A percentile compares a stretch with the other conserved stretches of the same genome.
Evolutionary conservation across 2,329 filamentous ascomycete genomes (phyloP).

Genomic region (Pseudogymnoascus sp.): DNA sequence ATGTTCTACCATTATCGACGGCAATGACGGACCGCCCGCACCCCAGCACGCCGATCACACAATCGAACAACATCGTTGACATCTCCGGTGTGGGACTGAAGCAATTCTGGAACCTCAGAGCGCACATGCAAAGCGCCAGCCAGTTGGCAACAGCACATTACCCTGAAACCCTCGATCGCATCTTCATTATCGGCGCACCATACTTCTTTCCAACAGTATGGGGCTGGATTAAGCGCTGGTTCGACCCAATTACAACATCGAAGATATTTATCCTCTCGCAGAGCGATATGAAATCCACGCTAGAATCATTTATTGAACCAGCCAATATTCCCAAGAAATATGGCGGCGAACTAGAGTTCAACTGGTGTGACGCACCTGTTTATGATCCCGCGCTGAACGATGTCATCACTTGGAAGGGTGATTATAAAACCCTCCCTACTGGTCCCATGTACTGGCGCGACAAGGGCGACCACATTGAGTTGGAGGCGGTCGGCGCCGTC

Average conservation of each 20-base stretch:
- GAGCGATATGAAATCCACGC: conserved; percentile 64
- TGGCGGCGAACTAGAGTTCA: conserved; percentile 76
- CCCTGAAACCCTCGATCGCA: conserved; percentile 83
- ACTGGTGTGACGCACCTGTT: conserved; percentile 65
- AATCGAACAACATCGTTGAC: conserved; percentile 92
- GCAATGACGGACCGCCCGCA: conserved; percentile 63
- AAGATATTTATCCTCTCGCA: conserved; percentile 87
- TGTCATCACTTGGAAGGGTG: conserved; percentile 44
- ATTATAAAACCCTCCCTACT: conserved; percentile 42
- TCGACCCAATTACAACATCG: conserved; percentile 84
- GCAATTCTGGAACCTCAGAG: conserved; percentile 93
- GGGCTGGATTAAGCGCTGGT: conserved; percentile 95
- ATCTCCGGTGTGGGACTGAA: conserved; percentile 79
- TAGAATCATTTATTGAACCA: conserved; percentile 72
- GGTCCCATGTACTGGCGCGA: conserved; percentile 51
- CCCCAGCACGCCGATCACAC: conserved; percentile 76
- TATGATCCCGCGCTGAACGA: conserved; percentile 56
- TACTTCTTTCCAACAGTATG: conserved; percentile 87
- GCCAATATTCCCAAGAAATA: conserved; percentile 83
- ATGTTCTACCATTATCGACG: conserved; percentile 77
- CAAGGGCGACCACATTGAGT: conserved; percentile 26
- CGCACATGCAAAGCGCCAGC: conserved; percentile 88
- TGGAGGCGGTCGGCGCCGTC: conserved; percentile 46
- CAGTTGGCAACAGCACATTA: conserved; percentile 87
- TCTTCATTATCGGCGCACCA: conserved; percentile 75